A percentile compares a stretch with the other conserved stretches of the same genome.
phyloP scores from a whole-genome alignment of 2,329 filamentous ascomycete genomes.

The Diaporthe sp. region DNA sequence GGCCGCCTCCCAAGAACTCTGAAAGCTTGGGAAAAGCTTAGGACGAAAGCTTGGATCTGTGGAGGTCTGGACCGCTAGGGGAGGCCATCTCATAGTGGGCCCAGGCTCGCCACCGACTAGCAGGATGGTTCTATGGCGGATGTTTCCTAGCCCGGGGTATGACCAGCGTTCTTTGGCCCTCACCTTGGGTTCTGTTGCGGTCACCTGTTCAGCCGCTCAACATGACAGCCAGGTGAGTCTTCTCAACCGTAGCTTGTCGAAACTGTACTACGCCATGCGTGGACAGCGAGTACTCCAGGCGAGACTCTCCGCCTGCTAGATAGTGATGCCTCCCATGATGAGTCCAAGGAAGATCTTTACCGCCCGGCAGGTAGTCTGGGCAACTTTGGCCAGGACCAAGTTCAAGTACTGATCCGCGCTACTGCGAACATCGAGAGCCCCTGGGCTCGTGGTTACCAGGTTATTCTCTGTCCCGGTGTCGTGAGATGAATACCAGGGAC shows the following conservation, averaged over 20 bases:
- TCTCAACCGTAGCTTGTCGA: neutral
- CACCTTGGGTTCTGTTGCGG: neutral
- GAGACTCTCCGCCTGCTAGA: neutral
- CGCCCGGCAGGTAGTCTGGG: no score
- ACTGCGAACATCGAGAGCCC: neutral
- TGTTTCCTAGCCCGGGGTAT: neutral
- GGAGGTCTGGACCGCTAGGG: neutral
- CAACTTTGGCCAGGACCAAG: neutral
- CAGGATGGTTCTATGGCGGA: neutral
- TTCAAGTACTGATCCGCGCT: no score
- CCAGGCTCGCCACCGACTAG: neutral
- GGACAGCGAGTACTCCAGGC: neutral
- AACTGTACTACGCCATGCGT: no score
- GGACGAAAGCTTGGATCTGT: conserved; percentile 27
- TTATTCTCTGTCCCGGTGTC: neutral
- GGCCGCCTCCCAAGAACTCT: neutral
- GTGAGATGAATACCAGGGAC: neutral
- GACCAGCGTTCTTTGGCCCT: neutral
- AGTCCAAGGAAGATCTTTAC: no score
- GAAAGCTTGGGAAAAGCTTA: conserved; percentile 25
- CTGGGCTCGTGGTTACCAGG: neutral
- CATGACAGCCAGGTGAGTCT: neutral
- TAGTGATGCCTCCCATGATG: neutral
- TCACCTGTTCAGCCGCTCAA: neutral
- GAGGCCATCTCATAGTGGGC: neutral